Base-by-base conservation (phyloP, 1,284 basidiomycete species). In the Heimioporus retisporus region DNA sequence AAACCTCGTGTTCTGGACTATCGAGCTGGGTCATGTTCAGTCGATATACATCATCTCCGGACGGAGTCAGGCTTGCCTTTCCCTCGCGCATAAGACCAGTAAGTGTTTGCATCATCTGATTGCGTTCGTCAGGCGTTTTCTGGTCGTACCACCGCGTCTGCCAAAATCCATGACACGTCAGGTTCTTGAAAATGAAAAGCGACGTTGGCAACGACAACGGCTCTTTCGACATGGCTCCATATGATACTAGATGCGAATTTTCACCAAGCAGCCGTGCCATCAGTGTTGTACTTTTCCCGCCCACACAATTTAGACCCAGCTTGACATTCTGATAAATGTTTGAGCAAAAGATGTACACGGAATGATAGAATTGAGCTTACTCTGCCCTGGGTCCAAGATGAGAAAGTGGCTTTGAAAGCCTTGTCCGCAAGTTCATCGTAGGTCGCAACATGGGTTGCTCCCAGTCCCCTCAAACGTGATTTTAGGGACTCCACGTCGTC, bases 181-280 rank as follows among this genome's bases (percentile, higher is more conserved):
- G 80, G 74, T 93, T 90, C 70, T 90, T 93, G 83, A 96, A 96
- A 68, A 96, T 95, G 79, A 94, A 91, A 21, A 90, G 80, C 0
- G 91, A 91, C 0, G 93, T 92, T 1, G 95, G 92, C n/a, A 96
- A 76, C 3, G 86, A 85, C 15, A 96, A 79, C 1, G 94, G 93
- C 62, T 91, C 86, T 77, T 92, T 94, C 5, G 94, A 93, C 95
- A 96, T 96, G 10, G 92, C 94, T 35, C 95, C 95, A 68, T 96
- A 96, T 0, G 95, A 94, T 14, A 96, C 92, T 3, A 95, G 81
- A 69, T 91, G 90, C 4, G 91, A 90, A 71, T 91, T 82, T 50
- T 83, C 74, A 14, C 89, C 89, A 3, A 96, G 81, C 18, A 92
- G 80, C 60, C 89, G 86, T 3, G 87, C 83, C 90, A 96, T 93